Conservation (phyloP, 768 basidiomycete genomes). For the Termitomyces sp. region DNA sequence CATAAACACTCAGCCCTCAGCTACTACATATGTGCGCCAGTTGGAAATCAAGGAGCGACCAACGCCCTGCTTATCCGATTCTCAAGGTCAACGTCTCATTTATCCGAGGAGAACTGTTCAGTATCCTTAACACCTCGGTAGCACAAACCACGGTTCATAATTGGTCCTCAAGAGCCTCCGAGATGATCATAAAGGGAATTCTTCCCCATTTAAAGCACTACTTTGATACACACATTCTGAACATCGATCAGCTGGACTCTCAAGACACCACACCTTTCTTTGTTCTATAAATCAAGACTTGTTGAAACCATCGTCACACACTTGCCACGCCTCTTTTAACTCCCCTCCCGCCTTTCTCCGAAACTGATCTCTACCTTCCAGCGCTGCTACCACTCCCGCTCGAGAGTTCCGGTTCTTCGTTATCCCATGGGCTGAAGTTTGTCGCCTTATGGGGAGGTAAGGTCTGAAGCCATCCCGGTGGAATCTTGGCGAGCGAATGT, state of each 20-base stretch:
- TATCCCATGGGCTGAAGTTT: conserved; percentile 81
- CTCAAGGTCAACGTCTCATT: background rate
- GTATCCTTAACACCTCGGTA: background rate
- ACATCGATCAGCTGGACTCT: conserved; percentile 11
- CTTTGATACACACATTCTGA: conserved; percentile 15
- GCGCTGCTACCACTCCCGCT: conserved; percentile 5
- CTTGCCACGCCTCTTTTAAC: conserved; percentile 7
- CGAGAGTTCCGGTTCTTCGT: conserved; percentile 43
- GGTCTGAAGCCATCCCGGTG: conserved; percentile 68
- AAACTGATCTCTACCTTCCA: conserved; percentile 12
- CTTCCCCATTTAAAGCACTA: conserved; percentile 6
- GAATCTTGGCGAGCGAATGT: conserved; percentile 20
- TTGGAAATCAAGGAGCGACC: background rate
- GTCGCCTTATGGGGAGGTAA: conserved; percentile 61
- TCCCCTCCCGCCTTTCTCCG: background rate
- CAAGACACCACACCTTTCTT: conserved; percentile 11
- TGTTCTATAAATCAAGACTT: conserved; percentile 16
- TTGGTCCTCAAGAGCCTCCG: background rate
- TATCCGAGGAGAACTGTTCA: background rate
- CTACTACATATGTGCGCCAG: background rate
- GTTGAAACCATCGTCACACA: conserved; percentile 8
- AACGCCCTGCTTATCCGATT: background rate
- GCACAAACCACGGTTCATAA: conserved; percentile 1
- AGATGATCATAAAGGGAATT: conserved; percentile 5
- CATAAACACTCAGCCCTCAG: background rate